Evolutionary conservation across 78 protist genomes (phyloP).

Genomic region (Chrysochromulina parva): DNA sequence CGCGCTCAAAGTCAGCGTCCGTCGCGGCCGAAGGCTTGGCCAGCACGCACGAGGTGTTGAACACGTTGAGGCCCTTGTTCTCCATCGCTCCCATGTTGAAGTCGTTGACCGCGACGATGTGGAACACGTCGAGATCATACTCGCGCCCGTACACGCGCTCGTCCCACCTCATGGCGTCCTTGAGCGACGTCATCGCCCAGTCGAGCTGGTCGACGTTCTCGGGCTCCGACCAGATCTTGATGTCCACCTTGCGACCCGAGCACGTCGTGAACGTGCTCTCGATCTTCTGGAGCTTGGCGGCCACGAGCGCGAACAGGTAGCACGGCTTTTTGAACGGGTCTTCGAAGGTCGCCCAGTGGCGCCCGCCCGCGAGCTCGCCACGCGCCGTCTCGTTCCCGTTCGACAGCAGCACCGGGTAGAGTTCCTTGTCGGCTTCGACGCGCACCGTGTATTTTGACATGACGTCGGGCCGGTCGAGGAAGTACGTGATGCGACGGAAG

Average conservation of each 20-base stretch:
- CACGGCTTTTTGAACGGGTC: conserved; percentile 45
- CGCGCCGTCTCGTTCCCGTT: conserved; percentile 23
- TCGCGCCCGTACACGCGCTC: not conserved
- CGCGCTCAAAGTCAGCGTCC: conserved; percentile 31
- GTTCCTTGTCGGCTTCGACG: conserved; percentile 5
- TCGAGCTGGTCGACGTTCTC: conserved; percentile 18
- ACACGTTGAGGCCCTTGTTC: conserved; percentile 49
- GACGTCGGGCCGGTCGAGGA: conserved; percentile 51
- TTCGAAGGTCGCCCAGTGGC: conserved; percentile 34
- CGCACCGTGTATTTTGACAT: not conserved
- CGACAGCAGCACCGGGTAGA: conserved; percentile 40
- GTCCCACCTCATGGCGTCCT: conserved; percentile 39
- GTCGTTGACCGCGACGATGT: conserved; percentile 54
- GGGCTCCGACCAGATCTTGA: conserved; percentile 9
- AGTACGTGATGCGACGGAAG: conserved; percentile 35
- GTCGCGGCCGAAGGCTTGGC: conserved; percentile 45
- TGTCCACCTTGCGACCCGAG: conserved; percentile 27
- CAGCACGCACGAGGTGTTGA: conserved; percentile 35
- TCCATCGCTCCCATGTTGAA: conserved; percentile 62
- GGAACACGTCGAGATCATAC: conserved; percentile 37
- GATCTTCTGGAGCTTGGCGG: not conserved
- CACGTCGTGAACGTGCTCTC: not conserved
- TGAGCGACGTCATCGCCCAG: conserved; percentile 35
- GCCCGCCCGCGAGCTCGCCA: not conserved
- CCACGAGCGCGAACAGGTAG: conserved; percentile 55